Conservation (phyloP, 106 monocot genomes). For the Dactylorhiza incarnata region DNA sequence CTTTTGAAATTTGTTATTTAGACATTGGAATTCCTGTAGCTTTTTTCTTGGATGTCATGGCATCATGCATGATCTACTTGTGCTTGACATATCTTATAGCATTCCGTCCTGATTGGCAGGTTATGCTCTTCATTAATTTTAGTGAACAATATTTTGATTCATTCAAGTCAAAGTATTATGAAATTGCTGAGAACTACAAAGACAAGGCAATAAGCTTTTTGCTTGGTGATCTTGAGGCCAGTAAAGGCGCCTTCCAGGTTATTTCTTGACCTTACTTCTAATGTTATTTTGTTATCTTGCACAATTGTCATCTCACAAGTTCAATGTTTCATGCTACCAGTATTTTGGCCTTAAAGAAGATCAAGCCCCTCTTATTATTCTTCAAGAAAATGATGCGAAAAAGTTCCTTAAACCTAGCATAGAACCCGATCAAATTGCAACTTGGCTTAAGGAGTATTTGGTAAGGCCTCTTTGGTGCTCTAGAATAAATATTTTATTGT, state of each 20-base stretch:
- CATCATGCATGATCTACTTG: background rate
- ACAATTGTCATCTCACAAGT: slow-evolving; percentile 10
- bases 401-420: slow-evolving; percentile 74
- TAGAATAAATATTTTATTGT: background rate
- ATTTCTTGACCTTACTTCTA: background rate
- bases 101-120: slow-evolving; percentile 34
- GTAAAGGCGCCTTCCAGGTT: slow-evolving; percentile 80
- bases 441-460: slow-evolving; percentile 70
- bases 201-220: slow-evolving; percentile 57
- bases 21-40: background rate
- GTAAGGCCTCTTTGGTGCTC: slow-evolving; percentile 9
- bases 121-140: slow-evolving; percentile 75
- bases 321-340: slow-evolving; percentile 33
- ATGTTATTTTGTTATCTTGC: background rate
- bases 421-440: slow-evolving; percentile 46
- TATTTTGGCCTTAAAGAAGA: slow-evolving; percentile 72
- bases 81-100: background rate
- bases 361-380: slow-evolving; percentile 61
- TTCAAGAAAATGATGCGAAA: slow-evolving; percentile 46
- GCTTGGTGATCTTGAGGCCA: slow-evolving; percentile 74
- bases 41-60: background rate
- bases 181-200: slow-evolving; percentile 51
- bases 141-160: slow-evolving; percentile 39
- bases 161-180: slow-evolving; percentile 53
- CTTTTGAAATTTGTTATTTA: background rate